Evolutionary conservation across 2,329 filamentous ascomycete genomes (phyloP).

Genomic region (Colletotrichum godetiae): DNA sequence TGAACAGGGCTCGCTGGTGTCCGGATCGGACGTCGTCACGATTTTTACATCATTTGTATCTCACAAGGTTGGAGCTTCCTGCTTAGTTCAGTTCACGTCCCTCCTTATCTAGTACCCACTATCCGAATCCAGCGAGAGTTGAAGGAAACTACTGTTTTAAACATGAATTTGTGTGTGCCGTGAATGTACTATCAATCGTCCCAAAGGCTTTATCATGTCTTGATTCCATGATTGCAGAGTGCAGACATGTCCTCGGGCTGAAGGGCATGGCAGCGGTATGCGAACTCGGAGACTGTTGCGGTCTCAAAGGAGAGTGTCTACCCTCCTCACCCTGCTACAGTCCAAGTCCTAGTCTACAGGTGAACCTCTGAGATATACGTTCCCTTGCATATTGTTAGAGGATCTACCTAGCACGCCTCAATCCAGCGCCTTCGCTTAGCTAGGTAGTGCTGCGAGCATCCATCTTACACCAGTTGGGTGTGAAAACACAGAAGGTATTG

Average conservation of each 20-base stretch:
- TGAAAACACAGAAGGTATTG: no score
- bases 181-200: neutral
- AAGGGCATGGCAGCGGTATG: neutral
- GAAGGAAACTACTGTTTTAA: neutral
- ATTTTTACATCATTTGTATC: constrained; percentile 27
- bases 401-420: no score
- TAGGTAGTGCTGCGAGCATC: no score
- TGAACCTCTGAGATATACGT: no score
- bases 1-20: constrained; percentile 9
- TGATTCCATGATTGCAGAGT: neutral
- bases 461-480: no score
- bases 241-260: neutral
- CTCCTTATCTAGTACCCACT: constrained; percentile 9
- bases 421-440: no score
- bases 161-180: neutral
- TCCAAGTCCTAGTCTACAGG: no score
- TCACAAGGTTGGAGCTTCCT: constrained; percentile 11
- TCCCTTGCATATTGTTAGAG: no score
- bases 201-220: neutral
- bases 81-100: constrained; percentile 20
- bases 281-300: neutral
- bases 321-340: no score
- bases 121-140: constrained; percentile 7
- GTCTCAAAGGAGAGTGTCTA: no score
- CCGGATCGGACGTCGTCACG: constrained; percentile 14